phyloP scores from a whole-genome alignment of 352 stramenopile species.

The Pythium aristosporum region DNA sequence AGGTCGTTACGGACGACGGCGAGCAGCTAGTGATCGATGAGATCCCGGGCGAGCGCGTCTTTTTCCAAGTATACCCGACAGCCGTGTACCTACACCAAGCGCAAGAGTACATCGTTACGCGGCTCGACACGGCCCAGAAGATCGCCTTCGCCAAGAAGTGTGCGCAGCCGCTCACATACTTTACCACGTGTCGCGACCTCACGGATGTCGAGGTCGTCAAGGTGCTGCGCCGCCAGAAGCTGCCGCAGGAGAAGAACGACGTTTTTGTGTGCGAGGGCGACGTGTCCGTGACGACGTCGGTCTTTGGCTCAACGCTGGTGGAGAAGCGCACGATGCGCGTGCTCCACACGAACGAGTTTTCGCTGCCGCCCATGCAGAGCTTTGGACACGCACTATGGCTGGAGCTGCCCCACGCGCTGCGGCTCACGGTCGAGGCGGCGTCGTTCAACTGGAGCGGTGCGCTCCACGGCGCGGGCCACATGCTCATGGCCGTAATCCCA shows the following conservation, averaged over 20 bases:
- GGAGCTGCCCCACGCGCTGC: conserved; percentile 77
- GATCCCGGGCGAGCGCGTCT: conserved; percentile 82
- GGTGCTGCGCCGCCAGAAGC: conserved; percentile 33
- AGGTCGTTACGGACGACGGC: conserved; percentile 55
- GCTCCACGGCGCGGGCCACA: conserved; percentile 87
- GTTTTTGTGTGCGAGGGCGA: conserved; percentile 59
- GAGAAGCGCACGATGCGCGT: conserved; percentile 77
- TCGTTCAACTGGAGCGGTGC: conserved; percentile 45
- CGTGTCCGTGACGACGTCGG: conserved; percentile 73
- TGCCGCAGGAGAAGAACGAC: conserved; percentile 6
- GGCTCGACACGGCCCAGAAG: conserved; percentile 69
- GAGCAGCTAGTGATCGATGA: conserved; percentile 72
- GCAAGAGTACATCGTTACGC: conserved; percentile 88
- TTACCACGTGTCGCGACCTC: conserved; percentile 83
- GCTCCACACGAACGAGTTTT: conserved; percentile 90
- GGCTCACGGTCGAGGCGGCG: conserved; percentile 36
- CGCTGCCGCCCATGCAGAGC: conserved; percentile 94
- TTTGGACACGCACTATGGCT: conserved; percentile 95
- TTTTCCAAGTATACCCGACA: conserved; percentile 91
- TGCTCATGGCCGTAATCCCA: conserved; percentile 90
- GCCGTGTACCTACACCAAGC: conserved; percentile 92
- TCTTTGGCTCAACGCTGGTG: conserved; percentile 85
- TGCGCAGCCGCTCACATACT: conserved; percentile 75
- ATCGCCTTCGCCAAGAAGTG: conserved; percentile 73
- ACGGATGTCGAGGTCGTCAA: conserved; percentile 87